These are phyloP conservation scores for Imleria badia DNA, from an alignment of 768 basidiomycete species.

Conservation along the genomic window DNA sequence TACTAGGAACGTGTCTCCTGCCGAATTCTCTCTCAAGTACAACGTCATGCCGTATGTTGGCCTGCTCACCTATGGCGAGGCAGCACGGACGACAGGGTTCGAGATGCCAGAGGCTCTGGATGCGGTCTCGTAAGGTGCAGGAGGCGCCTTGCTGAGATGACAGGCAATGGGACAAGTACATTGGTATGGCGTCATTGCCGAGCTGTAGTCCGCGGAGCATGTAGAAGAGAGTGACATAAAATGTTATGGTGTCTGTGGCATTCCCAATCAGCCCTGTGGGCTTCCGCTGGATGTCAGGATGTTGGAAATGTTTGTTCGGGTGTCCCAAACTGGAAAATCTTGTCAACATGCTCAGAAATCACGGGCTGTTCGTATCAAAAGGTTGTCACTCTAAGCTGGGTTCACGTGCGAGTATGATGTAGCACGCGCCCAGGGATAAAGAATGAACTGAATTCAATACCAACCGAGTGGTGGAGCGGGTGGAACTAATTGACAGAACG, in stretches of 20 bases:
- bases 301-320: constrained; percentile 1
- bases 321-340: constrained; percentile 1
- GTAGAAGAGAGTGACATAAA: constrained; percentile 19
- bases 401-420: constrained; percentile 12
- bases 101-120: constrained; percentile 34
- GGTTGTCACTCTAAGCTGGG: constrained; percentile 16
- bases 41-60: constrained; percentile 93
- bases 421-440: constrained; percentile 10
- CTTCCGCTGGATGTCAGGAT: background rate
- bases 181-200: constrained; percentile 14
- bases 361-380: constrained; percentile 18
- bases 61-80: constrained; percentile 74
- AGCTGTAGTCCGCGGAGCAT: constrained; percentile 17
- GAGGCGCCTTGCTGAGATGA: background rate
- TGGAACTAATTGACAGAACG: background rate
- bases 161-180: background rate
- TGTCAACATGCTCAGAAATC: background rate
- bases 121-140: constrained; percentile 25
- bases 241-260: constrained; percentile 13
- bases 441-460: constrained; percentile 2
- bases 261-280: constrained; percentile 5
- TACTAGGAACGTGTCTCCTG: constrained; percentile 60
- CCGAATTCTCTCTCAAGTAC: constrained; percentile 77
- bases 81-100: constrained; percentile 45
- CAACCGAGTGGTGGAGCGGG: background rate